Conservation (phyloP, 805 yeast species). For the Pichia phayaonensis region DNA sequence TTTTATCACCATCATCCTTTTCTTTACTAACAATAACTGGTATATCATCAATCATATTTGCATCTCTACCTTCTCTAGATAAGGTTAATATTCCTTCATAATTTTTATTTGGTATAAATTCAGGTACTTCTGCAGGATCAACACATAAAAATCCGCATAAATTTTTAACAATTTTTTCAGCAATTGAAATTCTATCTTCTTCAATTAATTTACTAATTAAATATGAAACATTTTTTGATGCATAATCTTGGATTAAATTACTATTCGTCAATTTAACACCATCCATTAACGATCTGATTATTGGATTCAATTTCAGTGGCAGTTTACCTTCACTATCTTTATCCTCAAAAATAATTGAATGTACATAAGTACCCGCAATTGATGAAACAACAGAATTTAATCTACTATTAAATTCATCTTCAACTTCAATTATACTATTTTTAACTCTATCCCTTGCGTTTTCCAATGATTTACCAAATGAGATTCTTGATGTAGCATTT, state of each 20-base stretch:
- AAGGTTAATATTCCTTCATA: conserved; percentile 61
- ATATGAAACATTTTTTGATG: conserved; percentile 61
- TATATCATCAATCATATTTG: conserved; percentile 22
- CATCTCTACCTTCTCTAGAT: conserved; percentile 65
- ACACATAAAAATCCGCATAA: conserved; percentile 90
- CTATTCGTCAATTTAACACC: conserved; percentile 74
- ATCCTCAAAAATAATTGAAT: conserved; percentile 23
- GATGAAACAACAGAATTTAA: conserved; percentile 59
- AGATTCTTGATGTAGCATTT: conserved; percentile 61
- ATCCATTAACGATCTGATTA: conserved; percentile 87
- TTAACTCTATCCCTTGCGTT: conserved; percentile 67
- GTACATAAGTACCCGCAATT: conserved; percentile 57
- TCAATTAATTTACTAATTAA: conserved; percentile 53
- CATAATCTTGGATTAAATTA: conserved; percentile 54
- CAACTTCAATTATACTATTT: conserved; percentile 63
- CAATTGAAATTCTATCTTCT: conserved; percentile 58
- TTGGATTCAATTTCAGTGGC: conserved; percentile 85
- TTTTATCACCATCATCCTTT: neutral
- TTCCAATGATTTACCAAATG: conserved; percentile 64
- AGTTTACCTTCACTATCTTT: conserved; percentile 42
- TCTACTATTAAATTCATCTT: conserved; percentile 41
- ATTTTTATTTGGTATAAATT: conserved; percentile 59
- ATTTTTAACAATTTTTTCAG: conserved; percentile 84
- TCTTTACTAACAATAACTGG: neutral
- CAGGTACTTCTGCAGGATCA: conserved; percentile 94